phyloP scores from a whole-genome alignment of 169 alveolate genomes.

The Plasmodium vivax region DNA sequence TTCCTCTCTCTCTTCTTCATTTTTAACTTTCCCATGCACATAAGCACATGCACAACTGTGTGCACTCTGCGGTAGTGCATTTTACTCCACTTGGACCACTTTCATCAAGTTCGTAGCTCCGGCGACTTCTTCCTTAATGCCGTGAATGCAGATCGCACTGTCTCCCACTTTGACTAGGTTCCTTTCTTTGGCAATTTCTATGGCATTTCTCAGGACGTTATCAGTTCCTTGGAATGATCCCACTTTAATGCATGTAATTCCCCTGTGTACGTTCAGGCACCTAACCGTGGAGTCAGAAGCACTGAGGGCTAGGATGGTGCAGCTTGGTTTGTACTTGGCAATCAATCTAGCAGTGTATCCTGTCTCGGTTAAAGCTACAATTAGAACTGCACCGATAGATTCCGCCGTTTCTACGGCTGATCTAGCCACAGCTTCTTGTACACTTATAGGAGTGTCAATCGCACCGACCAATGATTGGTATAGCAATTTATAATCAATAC shows the following conservation, averaged over 20 bases:
- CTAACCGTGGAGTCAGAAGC: conserved; percentile 91
- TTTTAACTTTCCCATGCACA: background rate
- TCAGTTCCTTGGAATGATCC: conserved; percentile 93
- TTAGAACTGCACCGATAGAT: conserved; percentile 90
- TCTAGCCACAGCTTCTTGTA: conserved; percentile 91
- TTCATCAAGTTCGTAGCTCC: conserved; percentile 94
- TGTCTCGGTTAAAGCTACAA: conserved; percentile 96
- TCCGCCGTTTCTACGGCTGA: conserved; percentile 92
- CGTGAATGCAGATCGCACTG: conserved; percentile 94
- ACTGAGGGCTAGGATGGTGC: conserved; percentile 94
- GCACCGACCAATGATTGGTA: conserved; percentile 79
- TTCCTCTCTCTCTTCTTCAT: background rate
- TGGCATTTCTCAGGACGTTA: conserved; percentile 88
- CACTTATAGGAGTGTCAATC: conserved; percentile 83
- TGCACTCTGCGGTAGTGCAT: background rate
- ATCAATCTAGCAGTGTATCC: conserved; percentile 97
- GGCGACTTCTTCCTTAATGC: conserved; percentile 94
- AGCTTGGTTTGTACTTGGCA: conserved; percentile 96
- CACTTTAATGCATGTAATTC: conserved; percentile 93
- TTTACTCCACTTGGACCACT: conserved; percentile 84
- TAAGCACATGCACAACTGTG: background rate
- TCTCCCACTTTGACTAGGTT: conserved; percentile 92
- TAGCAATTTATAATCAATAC: conserved; percentile 82
- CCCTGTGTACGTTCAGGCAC: conserved; percentile 93
- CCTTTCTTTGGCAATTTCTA: conserved; percentile 93